phyloP scores from a whole-genome alignment of 78 protist genomes.

The Tieghemostelium lacteum region DNA sequence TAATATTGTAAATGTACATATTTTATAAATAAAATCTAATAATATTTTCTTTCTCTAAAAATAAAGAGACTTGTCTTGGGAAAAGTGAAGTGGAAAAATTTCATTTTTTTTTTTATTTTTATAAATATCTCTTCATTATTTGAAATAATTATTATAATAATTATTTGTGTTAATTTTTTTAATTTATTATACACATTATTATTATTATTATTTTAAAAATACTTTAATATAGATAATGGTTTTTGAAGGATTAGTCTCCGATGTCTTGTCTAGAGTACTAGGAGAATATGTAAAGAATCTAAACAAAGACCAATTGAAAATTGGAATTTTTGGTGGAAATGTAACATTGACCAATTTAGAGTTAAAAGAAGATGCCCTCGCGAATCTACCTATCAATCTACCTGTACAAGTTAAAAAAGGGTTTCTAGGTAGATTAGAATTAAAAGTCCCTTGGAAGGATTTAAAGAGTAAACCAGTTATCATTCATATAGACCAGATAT shows the following conservation, averaged over 20 bases:
- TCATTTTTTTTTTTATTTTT: too few species aligned
- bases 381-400: conserved; percentile 73
- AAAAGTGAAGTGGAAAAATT: too few species aligned
- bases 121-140: too few species aligned
- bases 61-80: too few species aligned
- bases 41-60: too few species aligned
- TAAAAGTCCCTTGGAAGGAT: conserved; percentile 86
- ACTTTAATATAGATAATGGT: conserved; percentile 55
- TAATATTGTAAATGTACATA: too few species aligned
- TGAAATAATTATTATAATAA: too few species aligned
- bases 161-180: too few species aligned
- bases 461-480: conserved; percentile 83
- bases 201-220: neutral
- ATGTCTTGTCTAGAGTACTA: conserved; percentile 69
- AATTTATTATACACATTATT: too few species aligned
- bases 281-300: conserved; percentile 85
- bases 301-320: conserved; percentile 78
- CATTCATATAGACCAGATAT: conserved; percentile 56
- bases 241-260: conserved; percentile 82
- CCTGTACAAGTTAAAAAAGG: conserved; percentile 78
- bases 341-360: conserved; percentile 68
- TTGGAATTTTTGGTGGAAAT: conserved; percentile 80
- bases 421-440: conserved; percentile 68
- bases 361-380: conserved; percentile 71
- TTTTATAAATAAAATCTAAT: too few species aligned